These are phyloP conservation scores for Apiotrichum gracile DNA, from an alignment of 1,284 basidiomycete genomes.

Conservation along the genomic window DNA sequence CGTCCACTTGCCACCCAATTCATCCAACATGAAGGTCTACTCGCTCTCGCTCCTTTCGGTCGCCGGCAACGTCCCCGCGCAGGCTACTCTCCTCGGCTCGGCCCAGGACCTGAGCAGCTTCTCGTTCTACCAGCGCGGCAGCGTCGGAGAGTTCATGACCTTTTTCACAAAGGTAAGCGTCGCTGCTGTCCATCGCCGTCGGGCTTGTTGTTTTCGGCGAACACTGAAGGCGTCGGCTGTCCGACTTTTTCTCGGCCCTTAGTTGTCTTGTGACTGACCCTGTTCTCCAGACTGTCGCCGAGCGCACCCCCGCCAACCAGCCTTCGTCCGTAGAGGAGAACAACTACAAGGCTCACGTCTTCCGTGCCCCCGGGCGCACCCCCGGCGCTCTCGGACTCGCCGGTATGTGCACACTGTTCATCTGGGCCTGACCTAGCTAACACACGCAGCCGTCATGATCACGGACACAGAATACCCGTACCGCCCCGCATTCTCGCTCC, in stretches of 20 bases:
- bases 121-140: slow-evolving; percentile 90
- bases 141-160: slow-evolving; percentile 91
- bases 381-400: slow-evolving; percentile 52
- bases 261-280: too few relatives aligned
- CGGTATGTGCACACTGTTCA: slow-evolving; percentile 52
- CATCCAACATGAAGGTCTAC: slow-evolving; percentile 51
- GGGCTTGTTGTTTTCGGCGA: too few relatives aligned
- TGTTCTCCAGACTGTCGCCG: slow-evolving; percentile 70
- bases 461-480: slow-evolving; percentile 95
- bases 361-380: slow-evolving; percentile 48
- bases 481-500: slow-evolving; percentile 89
- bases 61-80: slow-evolving; percentile 34
- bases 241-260: too few relatives aligned
- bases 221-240: too few relatives aligned
- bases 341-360: slow-evolving; percentile 88
- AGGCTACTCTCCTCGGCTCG: slow-evolving; percentile 61
- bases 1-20: background rate
- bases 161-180: slow-evolving; percentile 81
- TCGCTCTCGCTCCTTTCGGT: slow-evolving; percentile 51
- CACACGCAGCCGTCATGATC: slow-evolving; percentile 70
- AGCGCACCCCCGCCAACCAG: slow-evolving; percentile 78
- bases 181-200: too few relatives aligned
- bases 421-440: slow-evolving; percentile 1
- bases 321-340: slow-evolving; percentile 94
- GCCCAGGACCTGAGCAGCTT: slow-evolving; percentile 85